Conservation (phyloP, 208 protist species). For the Trypanosoma mega region DNA sequence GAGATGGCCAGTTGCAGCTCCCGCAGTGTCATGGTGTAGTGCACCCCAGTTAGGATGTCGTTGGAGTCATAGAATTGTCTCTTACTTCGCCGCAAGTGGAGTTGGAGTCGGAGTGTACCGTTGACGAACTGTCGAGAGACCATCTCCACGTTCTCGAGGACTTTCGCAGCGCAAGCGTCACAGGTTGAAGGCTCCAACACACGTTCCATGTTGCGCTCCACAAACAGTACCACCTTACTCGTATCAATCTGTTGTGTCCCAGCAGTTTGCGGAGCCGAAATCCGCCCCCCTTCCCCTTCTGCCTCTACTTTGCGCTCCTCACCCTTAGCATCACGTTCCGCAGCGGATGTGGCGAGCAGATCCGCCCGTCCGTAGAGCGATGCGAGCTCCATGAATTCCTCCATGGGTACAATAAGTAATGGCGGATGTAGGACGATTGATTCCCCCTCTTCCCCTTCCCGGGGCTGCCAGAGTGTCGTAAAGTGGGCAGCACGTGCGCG, state of each 20-base stretch:
- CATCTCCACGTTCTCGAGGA: slow-evolving; percentile 42
- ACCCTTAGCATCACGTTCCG: not conserved
- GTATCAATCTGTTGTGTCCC: too few species aligned
- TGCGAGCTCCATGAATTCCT: slow-evolving; percentile 57
- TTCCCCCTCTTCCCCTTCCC: not conserved
- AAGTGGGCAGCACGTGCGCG: slow-evolving; percentile 2
- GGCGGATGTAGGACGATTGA: slow-evolving; percentile 39
- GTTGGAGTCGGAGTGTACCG: slow-evolving; percentile 53
- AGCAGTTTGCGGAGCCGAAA: too few species aligned
- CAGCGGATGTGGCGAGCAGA: slow-evolving; percentile 24
- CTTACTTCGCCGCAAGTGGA: slow-evolving; percentile 76
- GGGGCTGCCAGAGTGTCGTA: not conserved
- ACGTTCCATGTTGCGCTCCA: slow-evolving; percentile 46
- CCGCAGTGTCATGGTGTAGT: slow-evolving; percentile 58
- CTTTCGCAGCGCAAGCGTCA: slow-evolving; percentile 28
- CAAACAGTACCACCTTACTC: slow-evolving; percentile 29
- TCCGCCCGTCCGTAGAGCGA: slow-evolving; percentile 39
- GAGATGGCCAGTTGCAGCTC: slow-evolving; percentile 56
- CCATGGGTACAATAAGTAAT: slow-evolving; percentile 62
- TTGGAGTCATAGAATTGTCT: slow-evolving; percentile 71
- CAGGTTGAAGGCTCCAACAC: slow-evolving; percentile 46
- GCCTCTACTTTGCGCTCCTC: slow-evolving; percentile 16
- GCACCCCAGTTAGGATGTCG: slow-evolving; percentile 48
- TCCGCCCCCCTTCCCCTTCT: too few species aligned
- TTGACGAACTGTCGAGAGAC: slow-evolving; percentile 48